Base-by-base conservation (phyloP, 495 filamentous ascomycete genomes). In the Wilcoxina mikolae region DNA sequence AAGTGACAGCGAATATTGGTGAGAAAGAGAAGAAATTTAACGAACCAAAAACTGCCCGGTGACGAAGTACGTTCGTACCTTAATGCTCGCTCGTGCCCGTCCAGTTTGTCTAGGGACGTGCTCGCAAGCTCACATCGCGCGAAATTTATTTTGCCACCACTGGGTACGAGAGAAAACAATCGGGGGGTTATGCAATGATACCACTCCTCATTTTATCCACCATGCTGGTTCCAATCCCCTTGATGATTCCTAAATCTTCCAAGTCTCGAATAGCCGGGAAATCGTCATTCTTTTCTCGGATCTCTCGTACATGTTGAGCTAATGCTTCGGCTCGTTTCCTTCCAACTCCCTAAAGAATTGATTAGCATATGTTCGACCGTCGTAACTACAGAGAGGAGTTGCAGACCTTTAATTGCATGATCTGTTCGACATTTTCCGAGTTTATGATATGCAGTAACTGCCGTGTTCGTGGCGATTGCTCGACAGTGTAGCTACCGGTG, bases 371-470 rank as follows among this genome's bases (percentile, higher is more conserved):
- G 7, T n/a, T 28, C 46, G 1, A 20, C n/a, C n/a, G 39, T 10
- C 4, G 39, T 43, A 15, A 3, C 1, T 26, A 24, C 26, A 33
- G 12, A 43, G 48, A 15, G n/a, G 15, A 22, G 25, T 11, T 11
- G 17, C 54, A 15, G 38, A 60, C 81, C 64, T 84, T 86, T n/a
- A 96, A 74, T 17, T 79, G 76, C 29, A 68, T 81, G 46, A 85
- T 87, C 55, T 78, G 74, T 27, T 69, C 73, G 4, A 87, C 68
- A 57, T 95, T 84, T 12, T 84, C 75, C 1, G 82, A 85, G 68
- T 98, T 98, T 68, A 98, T 80, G 60, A 95, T 84, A 12, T 78
- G 74, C 2, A 98, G 73, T 7, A 98, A 65, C 49, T 80, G 77
- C 58, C 73, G 70, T 3, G 84, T 85, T 4, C 81, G 74, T 1